phyloP scores from a whole-genome alignment of 2,329 filamentous ascomycete species.

The Zasmidium cellare region DNA sequence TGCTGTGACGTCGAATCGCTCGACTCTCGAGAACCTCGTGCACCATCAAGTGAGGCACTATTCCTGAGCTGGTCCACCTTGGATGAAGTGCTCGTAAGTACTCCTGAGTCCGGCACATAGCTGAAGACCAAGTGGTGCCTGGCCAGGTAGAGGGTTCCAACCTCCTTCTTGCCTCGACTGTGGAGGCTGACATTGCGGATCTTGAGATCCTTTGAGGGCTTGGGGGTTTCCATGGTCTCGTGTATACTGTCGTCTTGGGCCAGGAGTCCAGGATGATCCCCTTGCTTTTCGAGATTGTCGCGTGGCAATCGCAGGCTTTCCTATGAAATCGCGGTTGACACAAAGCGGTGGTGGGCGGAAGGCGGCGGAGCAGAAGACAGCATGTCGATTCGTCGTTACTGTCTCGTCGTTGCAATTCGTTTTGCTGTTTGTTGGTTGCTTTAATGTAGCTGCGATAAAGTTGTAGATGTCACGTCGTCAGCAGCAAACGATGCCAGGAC shows the following conservation, averaged over 20 bases:
- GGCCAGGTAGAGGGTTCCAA: constrained; percentile 63
- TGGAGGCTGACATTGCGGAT: constrained; percentile 64
- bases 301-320: neutral
- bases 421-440: too few species aligned
- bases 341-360: neutral
- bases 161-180: constrained; percentile 56
- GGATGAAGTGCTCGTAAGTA: neutral
- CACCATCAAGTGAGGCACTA: neutral
- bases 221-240: neutral
- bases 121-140: constrained; percentile 66
- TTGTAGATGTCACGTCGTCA: neutral
- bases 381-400: too few species aligned
- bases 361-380: neutral
- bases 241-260: neutral
- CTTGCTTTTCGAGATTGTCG: neutral
- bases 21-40: neutral
- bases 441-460: neutral
- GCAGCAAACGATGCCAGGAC: neutral
- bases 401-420: too few species aligned
- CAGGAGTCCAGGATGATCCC: neutral
- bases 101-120: constrained; percentile 47
- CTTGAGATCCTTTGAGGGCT: constrained; percentile 15
- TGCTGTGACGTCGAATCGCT: constrained; percentile 7
- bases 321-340: neutral
- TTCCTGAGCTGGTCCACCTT: neutral